Percentiles rank a stretch among this genome's conserved stretches.
phyloP scores from a whole-genome alignment of 1,139 yeast genomes.

The Scheffersomyces illinoinensis region DNA sequence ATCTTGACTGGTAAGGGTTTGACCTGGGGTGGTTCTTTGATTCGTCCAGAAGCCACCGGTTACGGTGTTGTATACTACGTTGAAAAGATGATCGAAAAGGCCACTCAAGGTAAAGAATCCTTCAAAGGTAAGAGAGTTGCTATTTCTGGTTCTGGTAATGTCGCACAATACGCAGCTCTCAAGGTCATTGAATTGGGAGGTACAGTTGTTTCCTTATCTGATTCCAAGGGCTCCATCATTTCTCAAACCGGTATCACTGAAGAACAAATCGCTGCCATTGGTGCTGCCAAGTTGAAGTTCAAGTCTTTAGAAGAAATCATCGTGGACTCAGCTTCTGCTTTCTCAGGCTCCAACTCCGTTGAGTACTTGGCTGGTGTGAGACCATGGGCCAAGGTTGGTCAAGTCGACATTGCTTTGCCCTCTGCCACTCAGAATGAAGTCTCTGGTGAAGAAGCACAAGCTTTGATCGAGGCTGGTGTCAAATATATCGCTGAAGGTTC shows the following conservation, averaged over 20 bases:
- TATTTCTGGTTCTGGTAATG: slow-evolving; percentile 97
- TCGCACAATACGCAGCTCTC: slow-evolving; percentile 98
- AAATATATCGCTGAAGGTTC: slow-evolving; percentile 98
- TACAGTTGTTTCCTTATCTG: slow-evolving; percentile 88
- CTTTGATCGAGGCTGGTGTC: slow-evolving; percentile 88
- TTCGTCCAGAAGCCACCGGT: slow-evolving; percentile 99
- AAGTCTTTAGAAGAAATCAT: slow-evolving; percentile 72
- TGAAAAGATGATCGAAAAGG: slow-evolving; percentile 95
- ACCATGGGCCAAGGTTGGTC: slow-evolving; percentile 93
- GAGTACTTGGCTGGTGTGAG: slow-evolving; percentile 91
- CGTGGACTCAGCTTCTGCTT: slow-evolving; percentile 54
- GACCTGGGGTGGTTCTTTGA: slow-evolving; percentile 98
- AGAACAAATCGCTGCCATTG: slow-evolving; percentile 76
- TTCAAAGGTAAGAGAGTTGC: slow-evolving; percentile 93
- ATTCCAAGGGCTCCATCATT: slow-evolving; percentile 87
- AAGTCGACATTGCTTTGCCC: slow-evolving; percentile 95
- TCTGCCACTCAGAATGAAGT: slow-evolving; percentile 99
- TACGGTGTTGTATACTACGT: slow-evolving; percentile 96
- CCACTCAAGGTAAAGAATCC: slow-evolving; percentile 83
- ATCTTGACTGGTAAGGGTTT: slow-evolving; percentile 97
- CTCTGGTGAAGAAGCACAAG: slow-evolving; percentile 94
- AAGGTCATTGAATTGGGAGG: slow-evolving; percentile 98
- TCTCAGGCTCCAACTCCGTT: slow-evolving; percentile 53
- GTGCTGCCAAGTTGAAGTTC: slow-evolving; percentile 80
- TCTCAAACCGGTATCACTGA: slow-evolving; percentile 77